Evolutionary conservation across 106 monocot species (phyloP), one percentile per base, ranked within the genome.

Genomic region (Dendrobium chrysotoxum): DNA sequence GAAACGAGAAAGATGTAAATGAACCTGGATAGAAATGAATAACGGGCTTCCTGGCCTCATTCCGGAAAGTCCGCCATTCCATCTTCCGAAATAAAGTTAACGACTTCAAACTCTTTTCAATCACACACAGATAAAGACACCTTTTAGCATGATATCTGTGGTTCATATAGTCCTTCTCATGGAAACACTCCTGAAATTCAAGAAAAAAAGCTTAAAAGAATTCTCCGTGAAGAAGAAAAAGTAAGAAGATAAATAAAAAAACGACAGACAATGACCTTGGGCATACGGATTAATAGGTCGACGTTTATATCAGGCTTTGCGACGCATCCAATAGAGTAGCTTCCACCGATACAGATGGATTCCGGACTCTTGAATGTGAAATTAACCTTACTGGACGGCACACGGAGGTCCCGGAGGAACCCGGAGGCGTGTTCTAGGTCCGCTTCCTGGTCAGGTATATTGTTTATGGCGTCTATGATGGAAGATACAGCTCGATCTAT

Each of bases 121-220:
- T 90, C 31, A 88, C 98, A n/a, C 75, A 78, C 28, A 99, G 86
- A 81, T 93, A 99, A 83, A 99, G 92, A 47, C 91, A 86, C 40
- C 98, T 92, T 81, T 91, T 99, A 28, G 95, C 99, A 83, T 99
- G 99, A 78, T 99, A 99, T 44, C 86, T 85, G 83, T 99, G 91
- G 72, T 99, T 95, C 86, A 91, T 55, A 79, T 91, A 94, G 67
- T 92, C 92, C 71, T 92, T 94, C 78, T 92, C 86, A 20, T 87
- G 90, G 78, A 87, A 92, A 30, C 88, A 87, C 68, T 92, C 85
- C 89, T 86, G 18, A 17, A 78, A 78, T 20, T 25, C 6, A 77
- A 50, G 4, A 23, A 31, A 13, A 57, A 28, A 13, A 23, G 13
- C 7, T 55, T 35, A 64, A 38, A n/a, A 55, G 35, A 54, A 79